Evolutionary conservation across 2,329 filamentous ascomycete species (phyloP), one percentile per base, ranked within the genome.

Genomic region (Paraconiothyrium sp.): DNA sequence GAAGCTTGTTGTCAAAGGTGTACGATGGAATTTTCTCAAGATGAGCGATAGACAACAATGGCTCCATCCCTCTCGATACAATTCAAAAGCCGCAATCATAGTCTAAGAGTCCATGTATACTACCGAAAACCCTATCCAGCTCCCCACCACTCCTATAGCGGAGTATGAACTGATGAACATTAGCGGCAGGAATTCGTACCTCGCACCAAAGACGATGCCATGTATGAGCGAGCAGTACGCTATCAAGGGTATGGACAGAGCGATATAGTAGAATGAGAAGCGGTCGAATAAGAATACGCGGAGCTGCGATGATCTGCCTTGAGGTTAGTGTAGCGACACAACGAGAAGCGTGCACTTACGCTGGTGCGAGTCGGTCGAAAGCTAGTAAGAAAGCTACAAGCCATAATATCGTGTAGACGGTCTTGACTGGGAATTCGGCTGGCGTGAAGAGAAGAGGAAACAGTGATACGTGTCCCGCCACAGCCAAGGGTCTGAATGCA

Each of bases 101-200:
- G 14, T 3, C 61, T 72, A 78, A 14, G 73, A 72, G 46, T 77
- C 71, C 35, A 97, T 94, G 80, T 94, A 98, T 54, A 98, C 93
- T 35, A 97, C 92, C 82, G 94, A 88, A 77, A 97, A 97, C 10
- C 95, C 94, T 44, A 97, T 73, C 94, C 94, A 98, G 80, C 95
- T 98, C 3, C 93, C 93, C 20, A 97, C 89, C 0, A 98, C 94
- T n/a, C 95, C 95, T 60, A 98, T 84, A 4, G 95, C 95, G 37
- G 91, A 92, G 79, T 98, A 99, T 13, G 92, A 91, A 82, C 94
- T 98, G 69, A 90, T 97, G 76, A 98, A 95, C 94, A 99, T 98
- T 70, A 98, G 82, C 30, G 95, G 95, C 58, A 99, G 80, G 78
- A 98, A 99, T 79, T 97, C 93, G 71, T 92, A 92, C 65, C 84